Percentiles rank a stretch among this genome's conserved stretches.
Evolutionary conservation across 371 early-diverging fungal genomes (phyloP).

Genomic region (Haplosporangium sp.): DNA sequence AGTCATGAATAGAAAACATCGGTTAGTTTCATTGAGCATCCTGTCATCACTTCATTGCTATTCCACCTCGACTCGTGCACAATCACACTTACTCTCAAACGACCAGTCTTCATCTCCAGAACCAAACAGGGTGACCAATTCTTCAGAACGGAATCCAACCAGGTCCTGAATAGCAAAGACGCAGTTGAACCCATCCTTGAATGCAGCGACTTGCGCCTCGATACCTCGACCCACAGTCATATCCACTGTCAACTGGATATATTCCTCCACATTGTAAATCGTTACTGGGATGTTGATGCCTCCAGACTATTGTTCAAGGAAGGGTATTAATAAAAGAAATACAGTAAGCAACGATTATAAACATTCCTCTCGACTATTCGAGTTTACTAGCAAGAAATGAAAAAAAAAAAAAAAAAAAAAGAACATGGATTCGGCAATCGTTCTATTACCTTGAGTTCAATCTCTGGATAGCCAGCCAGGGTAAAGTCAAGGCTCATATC

Average conservation of each 20-base stretch:
- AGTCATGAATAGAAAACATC: conserved; percentile 6
- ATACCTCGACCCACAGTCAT: conserved; percentile 80
- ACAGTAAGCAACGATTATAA: not conserved
- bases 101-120: conserved; percentile 85
- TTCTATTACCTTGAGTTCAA: conserved; percentile 66
- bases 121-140: conserved; percentile 79
- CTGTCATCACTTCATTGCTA: not conserved
- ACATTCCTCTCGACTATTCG: not conserved
- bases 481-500: conserved; percentile 88
- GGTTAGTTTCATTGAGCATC: not conserved
- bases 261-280: conserved; percentile 79
- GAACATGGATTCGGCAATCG: too few species aligned
- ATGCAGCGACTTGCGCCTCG: conserved; percentile 76
- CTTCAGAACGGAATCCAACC: conserved; percentile 73
- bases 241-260: conserved; percentile 74
- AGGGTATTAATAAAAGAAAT: not conserved
- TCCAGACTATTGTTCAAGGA: conserved; percentile 47
- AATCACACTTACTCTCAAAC: conserved; percentile 61
- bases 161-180: conserved; percentile 81
- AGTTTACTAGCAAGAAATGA: too few species aligned
- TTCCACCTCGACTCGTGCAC: not conserved
- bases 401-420: too few species aligned
- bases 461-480: conserved; percentile 77
- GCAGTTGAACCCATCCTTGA: conserved; percentile 83
- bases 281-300: conserved; percentile 78